phyloP scores from a whole-genome alignment of 495 filamentous ascomycete species.

The Penicillium nucicola region DNA sequence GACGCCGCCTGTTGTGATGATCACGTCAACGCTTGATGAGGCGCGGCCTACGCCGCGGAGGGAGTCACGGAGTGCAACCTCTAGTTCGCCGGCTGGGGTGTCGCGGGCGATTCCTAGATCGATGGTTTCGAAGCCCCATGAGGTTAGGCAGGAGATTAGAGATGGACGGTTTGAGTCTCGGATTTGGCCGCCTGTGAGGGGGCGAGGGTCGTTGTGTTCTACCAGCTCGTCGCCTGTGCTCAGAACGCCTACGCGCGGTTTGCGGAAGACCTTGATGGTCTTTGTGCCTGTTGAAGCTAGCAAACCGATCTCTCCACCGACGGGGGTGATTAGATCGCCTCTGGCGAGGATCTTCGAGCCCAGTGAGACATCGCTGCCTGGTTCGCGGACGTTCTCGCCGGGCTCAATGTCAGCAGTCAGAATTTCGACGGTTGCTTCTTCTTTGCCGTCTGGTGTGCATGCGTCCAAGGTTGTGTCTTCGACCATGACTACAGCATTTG shows the following conservation, averaged over 20 bases:
- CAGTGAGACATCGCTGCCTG: constrained; percentile 79
- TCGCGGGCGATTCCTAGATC: constrained; percentile 89
- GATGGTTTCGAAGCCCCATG: constrained; percentile 74
- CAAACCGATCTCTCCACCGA: constrained; percentile 87
- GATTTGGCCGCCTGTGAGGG: constrained; percentile 75
- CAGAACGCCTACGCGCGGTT: constrained; percentile 78
- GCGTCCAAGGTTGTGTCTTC: constrained; percentile 80
- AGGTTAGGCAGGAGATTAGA: constrained; percentile 68
- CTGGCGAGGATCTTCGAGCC: constrained; percentile 66
- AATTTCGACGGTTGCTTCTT: constrained; percentile 86
- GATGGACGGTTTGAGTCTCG: constrained; percentile 90
- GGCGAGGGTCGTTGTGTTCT: constrained; percentile 60
- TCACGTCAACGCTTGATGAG: constrained; percentile 59
- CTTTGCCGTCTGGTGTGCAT: constrained; percentile 71
- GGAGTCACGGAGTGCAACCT: constrained; percentile 69
- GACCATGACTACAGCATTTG: constrained; percentile 94
- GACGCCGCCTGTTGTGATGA: constrained; percentile 92
- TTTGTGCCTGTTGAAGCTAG: constrained; percentile 78
- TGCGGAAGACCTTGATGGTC: constrained; percentile 71
- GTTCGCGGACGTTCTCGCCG: constrained; percentile 86
- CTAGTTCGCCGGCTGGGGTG: constrained; percentile 66
- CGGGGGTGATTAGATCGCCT: constrained; percentile 74
- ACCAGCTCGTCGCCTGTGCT: constrained; percentile 97
- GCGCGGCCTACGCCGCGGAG: constrained; percentile 50
- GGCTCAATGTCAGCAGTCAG: constrained; percentile 67